Base-by-base conservation (phyloP, 1,284 basidiomycete genomes). In the Rhodotorula sp. region DNA sequence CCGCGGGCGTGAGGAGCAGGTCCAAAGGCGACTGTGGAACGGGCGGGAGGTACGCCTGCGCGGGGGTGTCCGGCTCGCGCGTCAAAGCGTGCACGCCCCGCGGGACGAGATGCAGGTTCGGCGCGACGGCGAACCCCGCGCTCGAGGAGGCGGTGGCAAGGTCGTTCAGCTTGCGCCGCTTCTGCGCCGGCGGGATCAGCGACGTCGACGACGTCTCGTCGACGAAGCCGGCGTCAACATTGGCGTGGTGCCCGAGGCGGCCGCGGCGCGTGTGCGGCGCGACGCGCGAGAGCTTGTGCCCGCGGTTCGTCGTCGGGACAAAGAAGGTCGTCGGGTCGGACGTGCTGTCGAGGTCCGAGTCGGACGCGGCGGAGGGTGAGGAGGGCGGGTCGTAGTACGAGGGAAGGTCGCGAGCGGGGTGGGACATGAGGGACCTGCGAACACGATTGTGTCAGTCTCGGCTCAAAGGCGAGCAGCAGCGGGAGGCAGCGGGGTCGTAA, bases 21-120 rank as follows among this genome's bases (percentile, higher is more conserved):
- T 79, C 78, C 37, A 79, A 67, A 21, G 78, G 78, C 10, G 59
- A 73, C 46, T 76, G 76, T 6, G 77, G 74, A 1, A 72, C 73
- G 51, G 70, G 74, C 0, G 77, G 75, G n/a, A 79, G 70, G 63
- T 66, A 71, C 25, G 72, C 65, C 6, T 65, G 60, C 5, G 56
- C 64, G 10, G 74, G 76, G 13, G 50, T 19, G 69, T 71, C 57
- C 21, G 51, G 17, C 34, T 70, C 66, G 50, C 67, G n/a, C 55
- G 61, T 21, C 61, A 65, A 27, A 61, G 71, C n/a, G 57, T 69
- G 53, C 21, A 64, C 27, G 21, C 61, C 25, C 27, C 69, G 60
- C 15, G 67, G 73, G 27, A 73, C 48, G 62, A 75, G 66, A 29
- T 67, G 66, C 22, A 77, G 56, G 58, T 75, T 76, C 7, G 72